These are phyloP conservation scores for Stachybotrys elegans DNA, from an alignment of 2,329 filamentous ascomycete genomes.

Conservation along the genomic window DNA sequence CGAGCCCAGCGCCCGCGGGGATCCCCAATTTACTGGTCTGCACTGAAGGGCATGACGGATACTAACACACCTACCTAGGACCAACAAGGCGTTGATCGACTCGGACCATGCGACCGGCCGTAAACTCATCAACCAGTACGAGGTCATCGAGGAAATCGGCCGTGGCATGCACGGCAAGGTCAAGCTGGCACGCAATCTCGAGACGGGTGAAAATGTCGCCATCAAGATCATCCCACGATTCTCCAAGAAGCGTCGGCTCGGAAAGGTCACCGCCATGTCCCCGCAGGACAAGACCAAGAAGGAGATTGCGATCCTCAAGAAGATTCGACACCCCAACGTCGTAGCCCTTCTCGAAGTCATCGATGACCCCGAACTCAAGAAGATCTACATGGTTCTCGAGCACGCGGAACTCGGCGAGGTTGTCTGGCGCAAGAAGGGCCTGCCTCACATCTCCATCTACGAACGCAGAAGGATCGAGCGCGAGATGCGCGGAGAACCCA, in stretches of 20 bases:
- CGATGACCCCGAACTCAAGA: constrained; percentile 91
- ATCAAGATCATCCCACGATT: constrained; percentile 99
- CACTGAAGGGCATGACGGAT: constrained; percentile 6
- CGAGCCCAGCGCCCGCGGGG: no score
- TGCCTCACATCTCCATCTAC: constrained; percentile 74
- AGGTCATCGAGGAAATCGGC: constrained; percentile 93
- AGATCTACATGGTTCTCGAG: constrained; percentile 97
- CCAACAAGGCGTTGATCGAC: constrained; percentile 86
- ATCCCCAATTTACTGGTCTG: no score
- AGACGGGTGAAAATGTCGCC: constrained; percentile 74
- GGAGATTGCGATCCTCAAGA: constrained; percentile 97
- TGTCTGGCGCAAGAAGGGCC: constrained; percentile 84
- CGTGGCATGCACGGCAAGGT: constrained; percentile 97
- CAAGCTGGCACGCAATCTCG: constrained; percentile 80
- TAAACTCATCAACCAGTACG: constrained; percentile 96
- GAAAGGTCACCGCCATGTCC: constrained; percentile 64
- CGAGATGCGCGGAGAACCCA: constrained; percentile 57
- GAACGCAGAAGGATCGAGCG: constrained; percentile 78
- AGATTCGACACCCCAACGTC: constrained; percentile 95
- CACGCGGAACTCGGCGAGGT: constrained; percentile 94
- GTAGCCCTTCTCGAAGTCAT: constrained; percentile 95
- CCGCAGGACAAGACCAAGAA: constrained; percentile 80
- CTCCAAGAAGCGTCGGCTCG: constrained; percentile 88
- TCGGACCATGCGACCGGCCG: constrained; percentile 83
- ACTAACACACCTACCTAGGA: constrained; percentile 42